These are phyloP conservation scores for Micractinium sp. DNA, from an alignment of 139 green algal genomes.

Conservation along the genomic window DNA sequence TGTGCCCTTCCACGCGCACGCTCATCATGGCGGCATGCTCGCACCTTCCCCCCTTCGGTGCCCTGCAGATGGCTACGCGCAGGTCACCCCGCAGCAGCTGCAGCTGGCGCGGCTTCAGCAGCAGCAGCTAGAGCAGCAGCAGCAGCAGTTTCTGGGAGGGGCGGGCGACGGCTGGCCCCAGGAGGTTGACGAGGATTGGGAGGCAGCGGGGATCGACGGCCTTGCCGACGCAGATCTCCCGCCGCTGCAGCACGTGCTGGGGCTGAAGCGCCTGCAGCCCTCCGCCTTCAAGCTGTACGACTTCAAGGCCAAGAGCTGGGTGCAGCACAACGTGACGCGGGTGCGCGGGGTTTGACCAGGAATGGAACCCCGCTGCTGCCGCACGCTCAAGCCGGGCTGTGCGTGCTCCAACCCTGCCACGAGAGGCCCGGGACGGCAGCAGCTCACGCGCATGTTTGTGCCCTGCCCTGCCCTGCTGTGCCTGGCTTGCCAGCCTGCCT, in stretches of 20 bases:
- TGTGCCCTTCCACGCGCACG: background rate
- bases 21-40: no score
- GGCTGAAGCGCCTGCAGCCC: background rate
- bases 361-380: no score
- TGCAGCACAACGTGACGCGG: slow-evolving; percentile 15
- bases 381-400: no score
- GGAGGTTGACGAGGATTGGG: background rate
- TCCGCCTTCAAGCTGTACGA: slow-evolving; percentile 1
- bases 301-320: background rate
- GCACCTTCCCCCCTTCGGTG: background rate
- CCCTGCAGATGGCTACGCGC: background rate
- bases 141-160: background rate
- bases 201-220: background rate
- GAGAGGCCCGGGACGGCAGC: no score
- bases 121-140: background rate
- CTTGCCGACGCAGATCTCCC: background rate
- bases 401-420: no score
- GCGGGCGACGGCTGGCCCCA: background rate
- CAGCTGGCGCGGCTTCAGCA: background rate
- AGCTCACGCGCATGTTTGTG: background rate
- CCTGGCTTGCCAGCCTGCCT: background rate
- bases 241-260: background rate
- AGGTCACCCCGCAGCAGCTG: background rate
- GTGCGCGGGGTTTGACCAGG: background rate
- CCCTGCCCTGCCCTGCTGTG: background rate